phyloP scores from a whole-genome alignment of 73 alveolate genomes.

The Paramecium tetraurelia region DNA sequence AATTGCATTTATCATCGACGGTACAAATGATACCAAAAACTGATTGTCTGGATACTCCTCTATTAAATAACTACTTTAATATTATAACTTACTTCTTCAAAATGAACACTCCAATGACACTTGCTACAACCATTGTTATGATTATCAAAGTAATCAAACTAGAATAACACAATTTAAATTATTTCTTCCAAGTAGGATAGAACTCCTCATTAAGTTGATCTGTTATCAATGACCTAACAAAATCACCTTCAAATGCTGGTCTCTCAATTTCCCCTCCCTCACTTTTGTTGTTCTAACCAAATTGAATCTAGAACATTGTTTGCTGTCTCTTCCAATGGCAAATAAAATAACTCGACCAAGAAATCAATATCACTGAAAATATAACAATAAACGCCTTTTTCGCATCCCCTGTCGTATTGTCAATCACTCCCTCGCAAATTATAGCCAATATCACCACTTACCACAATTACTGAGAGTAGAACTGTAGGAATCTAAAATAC shows the following conservation, averaged over 20 bases:
- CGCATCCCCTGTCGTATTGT: conserved; percentile 37
- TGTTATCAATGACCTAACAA: conserved; percentile 33
- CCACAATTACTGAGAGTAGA: conserved; percentile 16
- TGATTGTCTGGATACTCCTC: neutral
- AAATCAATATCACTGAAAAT: conserved; percentile 40
- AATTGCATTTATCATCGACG: conserved; percentile 24
- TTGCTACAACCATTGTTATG: conserved; percentile 2
- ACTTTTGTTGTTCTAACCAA: neutral
- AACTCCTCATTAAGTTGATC: conserved; percentile 59
- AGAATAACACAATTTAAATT: neutral
- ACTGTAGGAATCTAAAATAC: conserved; percentile 41
- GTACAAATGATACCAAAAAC: conserved; percentile 27
- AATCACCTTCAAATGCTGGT: conserved; percentile 63
- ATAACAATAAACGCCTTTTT: conserved; percentile 26
- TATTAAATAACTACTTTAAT: neutral
- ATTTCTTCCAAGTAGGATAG: conserved; percentile 5
- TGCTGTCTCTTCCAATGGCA: conserved; percentile 54
- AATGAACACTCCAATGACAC: conserved; percentile 39
- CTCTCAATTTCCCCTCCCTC: conserved; percentile 59
- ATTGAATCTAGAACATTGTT: conserved; percentile 48
- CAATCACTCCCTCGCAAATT: conserved; percentile 21
- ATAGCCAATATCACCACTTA: conserved; percentile 33
- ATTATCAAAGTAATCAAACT: neutral
- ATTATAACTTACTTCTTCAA: neutral
- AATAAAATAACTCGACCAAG: conserved; percentile 54